phyloP scores from a whole-genome alignment of 768 basidiomycete species.

The Hygrophorus pudorinus region DNA sequence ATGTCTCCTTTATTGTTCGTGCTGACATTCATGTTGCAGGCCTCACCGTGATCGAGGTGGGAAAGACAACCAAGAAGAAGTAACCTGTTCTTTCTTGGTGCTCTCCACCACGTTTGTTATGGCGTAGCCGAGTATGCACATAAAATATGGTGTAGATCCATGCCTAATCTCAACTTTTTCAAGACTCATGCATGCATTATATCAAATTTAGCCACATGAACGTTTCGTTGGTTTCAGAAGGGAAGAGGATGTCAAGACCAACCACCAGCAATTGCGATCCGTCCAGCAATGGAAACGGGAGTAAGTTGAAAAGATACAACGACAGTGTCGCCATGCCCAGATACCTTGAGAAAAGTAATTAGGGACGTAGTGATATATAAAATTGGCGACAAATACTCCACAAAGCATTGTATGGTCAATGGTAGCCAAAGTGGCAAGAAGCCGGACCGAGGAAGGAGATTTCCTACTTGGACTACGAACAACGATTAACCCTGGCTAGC shows the following conservation, averaged over 20 bases:
- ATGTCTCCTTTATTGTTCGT: neutral
- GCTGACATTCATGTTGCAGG: slow-evolving; percentile 29
- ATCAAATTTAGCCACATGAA: too few species aligned
- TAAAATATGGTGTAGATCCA: too few species aligned
- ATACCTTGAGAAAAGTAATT: slow-evolving; percentile 32
- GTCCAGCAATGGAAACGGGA: slow-evolving; percentile 66
- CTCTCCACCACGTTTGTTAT: too few species aligned
- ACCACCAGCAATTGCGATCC: slow-evolving; percentile 48
- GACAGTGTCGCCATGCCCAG: slow-evolving; percentile 60
- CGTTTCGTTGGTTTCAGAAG: neutral
- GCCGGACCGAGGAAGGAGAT: slow-evolving; percentile 31
- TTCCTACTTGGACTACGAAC: slow-evolving; percentile 41
- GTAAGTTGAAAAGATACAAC: slow-evolving; percentile 72
- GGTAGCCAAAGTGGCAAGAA: slow-evolving; percentile 36
- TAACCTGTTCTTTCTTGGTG: slow-evolving; percentile 16
- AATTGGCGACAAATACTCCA: slow-evolving; percentile 37
- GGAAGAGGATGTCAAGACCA: slow-evolving; percentile 11
- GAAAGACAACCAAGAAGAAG: slow-evolving; percentile 66
- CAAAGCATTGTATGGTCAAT: slow-evolving; percentile 27
- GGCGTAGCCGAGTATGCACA: too few species aligned
- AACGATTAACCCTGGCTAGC: slow-evolving; percentile 1
- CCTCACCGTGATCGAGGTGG: slow-evolving; percentile 62
- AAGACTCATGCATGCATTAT: too few species aligned
- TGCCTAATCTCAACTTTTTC: too few species aligned
- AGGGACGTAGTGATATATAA: neutral